phyloP scores from a whole-genome alignment of 331 rosid species.

The Stylosanthes scabra region DNA sequence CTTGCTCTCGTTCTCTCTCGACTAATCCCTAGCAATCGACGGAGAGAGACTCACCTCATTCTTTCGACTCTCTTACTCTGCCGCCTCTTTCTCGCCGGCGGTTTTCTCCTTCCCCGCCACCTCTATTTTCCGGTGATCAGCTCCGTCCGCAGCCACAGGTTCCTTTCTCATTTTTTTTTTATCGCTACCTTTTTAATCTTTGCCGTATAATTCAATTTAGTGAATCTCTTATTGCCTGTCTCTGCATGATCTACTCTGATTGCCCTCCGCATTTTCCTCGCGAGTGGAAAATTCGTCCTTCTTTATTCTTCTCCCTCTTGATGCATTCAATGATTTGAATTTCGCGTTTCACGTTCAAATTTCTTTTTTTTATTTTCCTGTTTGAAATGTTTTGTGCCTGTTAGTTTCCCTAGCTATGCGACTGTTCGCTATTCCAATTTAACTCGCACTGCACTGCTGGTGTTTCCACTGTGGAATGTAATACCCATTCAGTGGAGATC shows the following conservation, averaged over 20 bases:
- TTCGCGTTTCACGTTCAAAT: conserved; percentile 1
- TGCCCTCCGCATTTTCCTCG: conserved; percentile 35
- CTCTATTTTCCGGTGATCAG: not conserved
- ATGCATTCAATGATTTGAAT: conserved; percentile 25
- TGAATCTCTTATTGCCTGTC: not conserved
- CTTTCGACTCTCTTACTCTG: conserved; percentile 42
- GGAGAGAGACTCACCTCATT: conserved; percentile 30
- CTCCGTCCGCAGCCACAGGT: conserved; percentile 26
- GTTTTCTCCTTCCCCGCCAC: conserved; percentile 26
- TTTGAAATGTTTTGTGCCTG: not conserved
- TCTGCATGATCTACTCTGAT: conserved; percentile 34
- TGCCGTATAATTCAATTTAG: not conserved
- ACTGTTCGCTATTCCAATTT: conserved; percentile 28
- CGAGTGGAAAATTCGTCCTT: not conserved
- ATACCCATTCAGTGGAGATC: conserved; percentile 5
- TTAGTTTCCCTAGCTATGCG: not conserved
- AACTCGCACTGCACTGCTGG: conserved; percentile 20
- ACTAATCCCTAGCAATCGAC: conserved; percentile 56
- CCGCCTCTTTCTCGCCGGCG: conserved; percentile 51
- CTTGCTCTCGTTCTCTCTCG: conserved; percentile 34
- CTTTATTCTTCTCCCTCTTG: not conserved
- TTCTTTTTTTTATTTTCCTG: not conserved
- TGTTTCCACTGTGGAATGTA: conserved; percentile 19
- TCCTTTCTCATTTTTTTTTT: conserved; percentile 35
- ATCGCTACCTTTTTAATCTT: not conserved